Evolutionary conservation across 2,329 filamentous ascomycete species (phyloP), one percentile per base, ranked within the genome.

Genomic region (Escovopsis sp.): DNA sequence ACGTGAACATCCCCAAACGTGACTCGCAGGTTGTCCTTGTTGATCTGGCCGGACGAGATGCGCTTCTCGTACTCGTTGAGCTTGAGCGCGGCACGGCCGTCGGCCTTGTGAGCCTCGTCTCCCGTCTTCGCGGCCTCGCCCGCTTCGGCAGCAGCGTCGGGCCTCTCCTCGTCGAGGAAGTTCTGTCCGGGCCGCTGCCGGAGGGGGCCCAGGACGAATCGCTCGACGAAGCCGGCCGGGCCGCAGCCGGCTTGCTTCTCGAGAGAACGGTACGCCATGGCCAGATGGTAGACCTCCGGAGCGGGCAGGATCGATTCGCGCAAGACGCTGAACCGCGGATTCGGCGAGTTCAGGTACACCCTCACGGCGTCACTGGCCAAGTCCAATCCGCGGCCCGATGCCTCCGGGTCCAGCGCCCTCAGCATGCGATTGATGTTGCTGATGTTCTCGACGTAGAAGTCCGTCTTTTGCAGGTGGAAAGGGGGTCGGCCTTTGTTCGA

Each of bases 1-100:
- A 82, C 86, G 53, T 94, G 85, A 18, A 98, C 82, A 57, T 94
- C 84, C 23, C 75, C 70, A 56, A 96, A 98, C 0, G 85, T 93
- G 0, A 85, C 93, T 47, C 79, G 79, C 49, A 98, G 85, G 53
- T 83, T 83, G 38, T 80, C 70, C 6, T 85, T 77, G 55, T 94
- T 78, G 33, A 94, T 78, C 3, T 96, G 80, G 9, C 89, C 87
- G 4, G 76, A 73, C 38, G 94, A 67, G 7, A 98, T 70, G 51
- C 80, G 82, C 59, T 85, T 85, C 60, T 96, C 91, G 49, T 94
- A 80, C 41, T 79, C 70, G 44, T 82, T 87, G 51, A 74, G 77
- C 36, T 68, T 77, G 36, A 56, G 47, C 6, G 51, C 42, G n/a
- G 47, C 44, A 32, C 53, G 49, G 6, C 48, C 38, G 4, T 53